Base-by-base conservation (phyloP, 805 yeast genomes). In the Kazachstania africana region DNA sequence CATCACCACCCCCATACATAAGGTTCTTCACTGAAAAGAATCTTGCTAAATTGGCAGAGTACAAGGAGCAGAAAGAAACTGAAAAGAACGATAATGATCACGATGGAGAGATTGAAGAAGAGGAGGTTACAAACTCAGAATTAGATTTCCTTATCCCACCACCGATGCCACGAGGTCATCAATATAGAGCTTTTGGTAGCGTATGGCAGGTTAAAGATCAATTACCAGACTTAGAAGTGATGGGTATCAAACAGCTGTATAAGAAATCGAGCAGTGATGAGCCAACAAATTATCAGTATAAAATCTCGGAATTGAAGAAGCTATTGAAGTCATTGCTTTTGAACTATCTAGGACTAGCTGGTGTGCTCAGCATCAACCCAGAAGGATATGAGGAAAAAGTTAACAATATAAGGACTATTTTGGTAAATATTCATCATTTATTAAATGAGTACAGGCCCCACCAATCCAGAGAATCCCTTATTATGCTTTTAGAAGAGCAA, bases 401-500 rank as follows among this genome's bases (percentile, higher is more conserved):
- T 17, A 94, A 85, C 40, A 74, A 83, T 41, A 72, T 91, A 24
- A 71, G 93, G 39, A 67, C 78, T 10, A 74, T 88, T 8, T 60
- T 91, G 32, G 78, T 88, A 49, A 91, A 91, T 49, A 75, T 91
- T 40, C 96, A 91, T 52, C 97, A 91, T 53, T 60, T 91, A 23
- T 60, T 91, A 36, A 91, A 91, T 53, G 85, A 87, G 32, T 91
- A 91, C 56, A 65, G 98, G 38, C 91, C 96, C 3, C 97, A 91
- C 55, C 98, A 91, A 51, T 79, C 94, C 3, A 66, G 96, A 32
- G 98, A 91, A 47, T 77, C 87, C 30, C 63, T 91, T 40, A 82
- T 85, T 26, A 65, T 83, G 64, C 62, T 79, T 33, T 58, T 83
- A 50, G 74, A 70, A 44, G 77, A 72, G 32, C 85, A 80, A 47